A percentile compares a stretch with the other conserved stretches of the same genome.
phyloP scores from a whole-genome alignment of 805 yeast species.

The Candida andamanensis region DNA sequence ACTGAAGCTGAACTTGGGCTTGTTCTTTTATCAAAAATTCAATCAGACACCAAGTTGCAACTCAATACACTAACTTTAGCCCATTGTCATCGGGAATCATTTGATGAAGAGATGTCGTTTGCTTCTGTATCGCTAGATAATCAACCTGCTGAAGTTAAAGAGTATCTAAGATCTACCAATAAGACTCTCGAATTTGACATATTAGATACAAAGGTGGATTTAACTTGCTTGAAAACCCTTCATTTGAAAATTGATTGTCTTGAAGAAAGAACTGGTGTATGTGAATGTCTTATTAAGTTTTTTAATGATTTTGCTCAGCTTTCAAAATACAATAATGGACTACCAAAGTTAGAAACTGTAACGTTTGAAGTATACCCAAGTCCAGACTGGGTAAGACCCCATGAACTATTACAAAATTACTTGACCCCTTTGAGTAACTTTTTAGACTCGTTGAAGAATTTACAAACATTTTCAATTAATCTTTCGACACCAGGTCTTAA shows the following conservation, averaged over 20 bases:
- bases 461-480: slow-evolving; percentile 23
- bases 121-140: slow-evolving; percentile 1
- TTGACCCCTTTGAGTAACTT: slow-evolving; percentile 29
- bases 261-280: slow-evolving; percentile 18
- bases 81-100: slow-evolving; percentile 27
- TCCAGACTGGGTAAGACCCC: slow-evolving; percentile 32
- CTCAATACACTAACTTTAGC: slow-evolving; percentile 24
- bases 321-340: slow-evolving; percentile 18
- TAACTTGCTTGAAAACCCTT: slow-evolving; percentile 17
- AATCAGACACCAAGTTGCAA: slow-evolving; percentile 19
- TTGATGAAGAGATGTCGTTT: slow-evolving; percentile 4
- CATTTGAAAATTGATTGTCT: slow-evolving; percentile 27
- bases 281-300: slow-evolving; percentile 25
- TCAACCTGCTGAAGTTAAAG: slow-evolving; percentile 3
- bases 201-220: slow-evolving; percentile 21
- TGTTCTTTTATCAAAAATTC: slow-evolving; percentile 19
- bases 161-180: slow-evolving; percentile 13
- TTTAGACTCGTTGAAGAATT: slow-evolving; percentile 18
- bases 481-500: slow-evolving; percentile 33
- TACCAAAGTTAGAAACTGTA: slow-evolving; percentile 26
- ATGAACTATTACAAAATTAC: slow-evolving; percentile 24
- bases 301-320: slow-evolving; percentile 21
- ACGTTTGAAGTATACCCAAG: slow-evolving; percentile 28
- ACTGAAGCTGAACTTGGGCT: slow-evolving; percentile 29
- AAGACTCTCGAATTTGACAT: slow-evolving; percentile 17